phyloP scores from a whole-genome alignment of 768 basidiomycete genomes.

The Panus rudis region DNA sequence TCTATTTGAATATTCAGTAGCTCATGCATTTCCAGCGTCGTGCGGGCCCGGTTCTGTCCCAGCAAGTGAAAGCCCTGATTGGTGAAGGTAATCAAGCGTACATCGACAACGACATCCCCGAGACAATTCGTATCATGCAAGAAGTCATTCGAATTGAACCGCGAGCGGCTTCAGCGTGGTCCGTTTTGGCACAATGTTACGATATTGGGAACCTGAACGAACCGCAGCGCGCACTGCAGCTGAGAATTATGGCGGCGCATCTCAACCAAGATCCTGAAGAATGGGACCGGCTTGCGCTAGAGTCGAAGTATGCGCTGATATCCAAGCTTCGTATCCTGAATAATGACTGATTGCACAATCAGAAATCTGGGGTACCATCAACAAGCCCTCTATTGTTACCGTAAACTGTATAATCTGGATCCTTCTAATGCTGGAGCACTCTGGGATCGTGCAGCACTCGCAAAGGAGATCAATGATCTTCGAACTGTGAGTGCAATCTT shows the following conservation, averaged over 20 bases:
- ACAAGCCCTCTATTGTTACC: conserved; percentile 88
- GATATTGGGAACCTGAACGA: conserved; percentile 52
- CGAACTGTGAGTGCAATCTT: conserved; percentile 48
- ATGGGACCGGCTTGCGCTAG: conserved; percentile 75
- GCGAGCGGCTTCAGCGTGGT: conserved; percentile 77
- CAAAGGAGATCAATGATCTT: conserved; percentile 67
- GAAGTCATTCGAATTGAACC: conserved; percentile 95
- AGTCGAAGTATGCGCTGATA: conserved; percentile 45
- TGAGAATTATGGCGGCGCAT: conserved; percentile 88
- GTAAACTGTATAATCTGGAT: conserved; percentile 73
- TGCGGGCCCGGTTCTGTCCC: conserved; percentile 55
- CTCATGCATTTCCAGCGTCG: conserved; percentile 27
- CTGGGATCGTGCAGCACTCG: conserved; percentile 83
- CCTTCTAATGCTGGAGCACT: conserved; percentile 77
- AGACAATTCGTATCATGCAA: conserved; percentile 75
- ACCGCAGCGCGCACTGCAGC: conserved; percentile 64
- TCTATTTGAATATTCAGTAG: too few species aligned
- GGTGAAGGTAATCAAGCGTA: conserved; percentile 87
- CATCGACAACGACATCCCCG: conserved; percentile 56
- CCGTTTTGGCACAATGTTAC: conserved; percentile 79
- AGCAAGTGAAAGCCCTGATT: conserved; percentile 65
- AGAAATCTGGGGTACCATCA: conserved; percentile 70
- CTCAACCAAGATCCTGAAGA: conserved; percentile 76
- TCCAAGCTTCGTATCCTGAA: neutral
- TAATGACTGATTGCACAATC: neutral